Base-by-base conservation (phyloP, 2,329 filamentous ascomycete genomes). In the Fusarium multiceps region DNA sequence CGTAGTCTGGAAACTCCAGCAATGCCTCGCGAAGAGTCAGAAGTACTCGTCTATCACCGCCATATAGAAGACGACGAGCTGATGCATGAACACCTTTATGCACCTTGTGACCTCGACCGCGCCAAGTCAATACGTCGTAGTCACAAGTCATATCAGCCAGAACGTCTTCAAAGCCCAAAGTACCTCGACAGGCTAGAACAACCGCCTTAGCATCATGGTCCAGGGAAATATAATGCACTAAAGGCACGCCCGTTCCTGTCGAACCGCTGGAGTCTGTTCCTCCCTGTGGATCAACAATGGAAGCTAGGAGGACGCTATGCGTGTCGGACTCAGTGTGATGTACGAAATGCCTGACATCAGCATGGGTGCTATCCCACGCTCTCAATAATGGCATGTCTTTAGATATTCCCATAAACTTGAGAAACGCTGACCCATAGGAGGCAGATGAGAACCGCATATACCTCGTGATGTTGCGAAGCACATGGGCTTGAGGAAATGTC, bases 21-120 rank as follows among this genome's bases (percentile, higher is more conserved):
- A 93, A 80, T 0, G 90, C 89, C 28, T 88, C 86, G 73, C 87
- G 87, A 20, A 93, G 85, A 0, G 89, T 92, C 45, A 87, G 82
- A 66, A 93, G 83, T 3, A 93, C 89, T 27, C 87, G 84, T 2
- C 89, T 89, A 50, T 92, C 90, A 48, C 86, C 88, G 11, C 90
- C 90, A 72, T 90, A 90, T 1, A 93, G 80, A 1, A 93, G 83
- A 13, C 90, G 86, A 21, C 87, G 84, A 6, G 91, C 91, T 2
- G 90, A 92, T 1, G 90, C 90, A 75, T 92, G 90, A 57, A 93
- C 89, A 16, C 91, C 91, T 76, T 92, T 92, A 78, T 93, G 91
- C 0, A 93, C 90, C 69, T 90, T 88, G 81, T 91, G 92, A 2
- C 82, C 80, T 61, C 84, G 86, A 18, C 89, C 89, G 60, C 88